Conservation (phyloP, 2,329 filamentous ascomycete genomes). For the Venturia aucupariae region DNA sequence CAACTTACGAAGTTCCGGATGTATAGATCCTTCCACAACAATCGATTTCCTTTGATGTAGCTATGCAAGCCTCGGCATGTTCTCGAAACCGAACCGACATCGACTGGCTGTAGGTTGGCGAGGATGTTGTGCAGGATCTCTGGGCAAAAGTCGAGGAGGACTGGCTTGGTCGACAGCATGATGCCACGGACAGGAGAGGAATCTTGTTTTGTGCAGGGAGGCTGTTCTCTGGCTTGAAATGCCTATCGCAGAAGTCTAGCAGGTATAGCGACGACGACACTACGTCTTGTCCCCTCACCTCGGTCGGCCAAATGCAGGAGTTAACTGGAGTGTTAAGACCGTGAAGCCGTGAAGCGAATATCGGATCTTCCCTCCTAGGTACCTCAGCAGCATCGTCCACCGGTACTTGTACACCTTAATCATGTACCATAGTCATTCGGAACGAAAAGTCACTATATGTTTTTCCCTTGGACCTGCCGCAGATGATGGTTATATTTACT, state of each 20-base stretch:
- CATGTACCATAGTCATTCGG: not conserved
- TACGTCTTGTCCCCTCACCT: slow-evolving; percentile 4
- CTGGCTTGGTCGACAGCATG: not conserved
- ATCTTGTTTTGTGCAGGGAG: not conserved
- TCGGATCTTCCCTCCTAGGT: not conserved
- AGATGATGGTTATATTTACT: not conserved
- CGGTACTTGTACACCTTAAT: not conserved
- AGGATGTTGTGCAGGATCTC: slow-evolving; percentile 58
- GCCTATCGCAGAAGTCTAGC: not conserved
- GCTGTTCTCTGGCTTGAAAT: too few species aligned
- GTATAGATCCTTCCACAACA: slow-evolving; percentile 56
- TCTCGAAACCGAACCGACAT: slow-evolving; percentile 44
- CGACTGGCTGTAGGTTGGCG: slow-evolving; percentile 44
- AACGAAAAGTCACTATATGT: not conserved
- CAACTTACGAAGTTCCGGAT: slow-evolving; percentile 24
- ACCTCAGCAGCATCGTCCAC: too few species aligned
- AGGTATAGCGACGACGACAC: not conserved
- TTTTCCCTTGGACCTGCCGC: not conserved
- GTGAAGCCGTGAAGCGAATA: not conserved
- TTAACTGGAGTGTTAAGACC: not conserved
- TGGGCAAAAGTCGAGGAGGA: slow-evolving; percentile 42
- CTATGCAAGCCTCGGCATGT: slow-evolving; percentile 45
- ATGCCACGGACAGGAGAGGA: not conserved
- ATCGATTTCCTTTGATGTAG: slow-evolving; percentile 48
- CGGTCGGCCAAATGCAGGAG: not conserved